These are phyloP conservation scores for Piper longum DNA, from an alignment of 164 flowering plant species.

Conservation along the genomic window DNA sequence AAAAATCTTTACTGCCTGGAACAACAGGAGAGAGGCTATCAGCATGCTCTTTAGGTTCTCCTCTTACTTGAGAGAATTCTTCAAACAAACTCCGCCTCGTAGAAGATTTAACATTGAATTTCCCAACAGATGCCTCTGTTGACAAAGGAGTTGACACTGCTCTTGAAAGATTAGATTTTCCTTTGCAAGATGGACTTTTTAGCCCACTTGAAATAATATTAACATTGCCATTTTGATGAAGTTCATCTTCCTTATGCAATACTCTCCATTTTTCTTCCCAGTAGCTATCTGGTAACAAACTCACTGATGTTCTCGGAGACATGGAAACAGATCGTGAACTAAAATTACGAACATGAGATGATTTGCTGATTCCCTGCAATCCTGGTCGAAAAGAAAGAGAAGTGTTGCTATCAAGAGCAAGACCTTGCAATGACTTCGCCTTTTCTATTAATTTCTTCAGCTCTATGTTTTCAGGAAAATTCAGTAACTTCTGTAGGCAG, in stretches of 20 bases:
- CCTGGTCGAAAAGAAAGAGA: conserved; percentile 16
- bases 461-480: conserved; percentile 52
- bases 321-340: conserved; percentile 37
- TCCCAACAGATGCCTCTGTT: conserved; percentile 14
- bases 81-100: conserved; percentile 62
- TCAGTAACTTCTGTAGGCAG: conserved; percentile 74
- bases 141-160: conserved; percentile 67
- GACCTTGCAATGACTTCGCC: conserved; percentile 61
- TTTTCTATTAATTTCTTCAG: conserved; percentile 51
- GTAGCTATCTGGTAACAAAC: conserved; percentile 59
- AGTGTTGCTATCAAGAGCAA: conserved; percentile 38
- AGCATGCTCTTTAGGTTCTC: conserved; percentile 27
- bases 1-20: conserved; percentile 7
- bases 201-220: conserved; percentile 18
- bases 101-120: conserved; percentile 20
- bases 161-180: conserved; percentile 34
- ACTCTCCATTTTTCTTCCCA: conserved; percentile 97
- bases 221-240: conserved; percentile 15
- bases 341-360: conserved; percentile 28
- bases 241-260: conserved; percentile 56
- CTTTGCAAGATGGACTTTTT: conserved; percentile 43
- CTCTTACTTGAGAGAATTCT: conserved; percentile 58
- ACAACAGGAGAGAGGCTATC: conserved; percentile 19
- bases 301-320: conserved; percentile 45
- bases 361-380: conserved; percentile 20